A percentile compares a stretch with the other conserved stretches of the same genome.
Conservation (phyloP, 179 eudicot genomes). For the Amaranthus tricolor region DNA sequence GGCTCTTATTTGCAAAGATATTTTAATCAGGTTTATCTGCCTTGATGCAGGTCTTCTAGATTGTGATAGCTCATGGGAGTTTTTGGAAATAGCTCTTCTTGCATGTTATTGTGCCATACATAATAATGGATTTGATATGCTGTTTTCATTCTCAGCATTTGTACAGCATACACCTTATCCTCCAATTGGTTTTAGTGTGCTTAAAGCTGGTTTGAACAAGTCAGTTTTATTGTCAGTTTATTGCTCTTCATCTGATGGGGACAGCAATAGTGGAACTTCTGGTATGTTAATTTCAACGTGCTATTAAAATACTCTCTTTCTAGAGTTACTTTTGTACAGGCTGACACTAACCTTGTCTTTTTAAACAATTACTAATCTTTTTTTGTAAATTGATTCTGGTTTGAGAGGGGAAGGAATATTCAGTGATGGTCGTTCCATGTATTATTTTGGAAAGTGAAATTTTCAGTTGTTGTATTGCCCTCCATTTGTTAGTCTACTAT, state of each 20-base stretch:
- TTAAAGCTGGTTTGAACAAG: slow-evolving; percentile 93
- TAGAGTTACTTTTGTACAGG: neutral
- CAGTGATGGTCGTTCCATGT: neutral
- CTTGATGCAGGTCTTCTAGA: slow-evolving; percentile 71
- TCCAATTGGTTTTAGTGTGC: slow-evolving; percentile 93
- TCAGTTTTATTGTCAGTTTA: slow-evolving; percentile 93
- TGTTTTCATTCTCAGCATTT: slow-evolving; percentile 89
- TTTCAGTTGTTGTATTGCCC: neutral
- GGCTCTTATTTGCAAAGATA: neutral
- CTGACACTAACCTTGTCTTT: neutral
- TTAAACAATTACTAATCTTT: neutral
- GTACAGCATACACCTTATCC: slow-evolving; percentile 91
- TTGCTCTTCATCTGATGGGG: slow-evolving; percentile 54
- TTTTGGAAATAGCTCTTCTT: slow-evolving; percentile 83
- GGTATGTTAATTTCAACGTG: slow-evolving; percentile 39
- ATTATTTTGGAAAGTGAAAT: neutral
- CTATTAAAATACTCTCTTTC: neutral
- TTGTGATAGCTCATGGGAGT: slow-evolving; percentile 70
- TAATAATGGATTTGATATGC: slow-evolving; percentile 84
- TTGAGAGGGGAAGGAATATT: neutral
- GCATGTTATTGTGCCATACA: slow-evolving; percentile 94
- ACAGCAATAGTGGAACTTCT: slow-evolving; percentile 47
- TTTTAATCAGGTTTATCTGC: slow-evolving; percentile 19
- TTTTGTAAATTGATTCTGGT: too few species aligned
- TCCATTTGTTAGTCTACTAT: neutral